Base-by-base conservation (phyloP, 1,284 basidiomycete species). In the Ceraceosorus guamensis region DNA sequence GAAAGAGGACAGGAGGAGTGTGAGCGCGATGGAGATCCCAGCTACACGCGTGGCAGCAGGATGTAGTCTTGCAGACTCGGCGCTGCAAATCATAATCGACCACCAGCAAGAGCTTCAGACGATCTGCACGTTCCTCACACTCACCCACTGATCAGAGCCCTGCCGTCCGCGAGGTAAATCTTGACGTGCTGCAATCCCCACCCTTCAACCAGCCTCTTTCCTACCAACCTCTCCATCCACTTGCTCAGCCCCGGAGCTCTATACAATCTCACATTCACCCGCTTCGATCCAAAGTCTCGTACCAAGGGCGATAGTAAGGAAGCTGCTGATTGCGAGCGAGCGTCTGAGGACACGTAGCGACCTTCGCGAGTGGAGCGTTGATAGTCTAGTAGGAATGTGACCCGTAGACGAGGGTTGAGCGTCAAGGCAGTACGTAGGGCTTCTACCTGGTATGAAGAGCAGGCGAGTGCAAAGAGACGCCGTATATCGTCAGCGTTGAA, bases 141-240 rank as follows among this genome's bases (percentile, higher is more conserved):
- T 52, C 73, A 92, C 91, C 93, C 95, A 69, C 85, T 90, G 62
- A 98, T 85, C 74, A 98, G 84, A 41, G 98, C 82, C 56, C 91
- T 85, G 73, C 96, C 85, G 73, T 99, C 95, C 0, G 84, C 86
- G 14, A 89, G 89, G 71, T 99, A 99, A 58, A 93, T 83, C 78
- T 98, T 98, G 24, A 91, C 87, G 76, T 98, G 95, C 88, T 93
- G 96, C 3, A 93, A 88, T 0, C 95, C 93, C 87, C 90, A 97
- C 0, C 92, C 95, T 79, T 99, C 95, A 71, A 97, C 92, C 77
- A 91, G 95, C 46, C 95, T 81, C 50, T 88, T 87, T 2, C 95
- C 95, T 1, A 97, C 84, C 24, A 92, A 60, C 58, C 81, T 83
- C 45, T 88, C 84, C 74, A 89, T 79, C 37, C 87, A 65, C 0